These are phyloP conservation scores for Coemansia sp. DNA, from an alignment of 192 early-diverging fungal species.

Conservation along the genomic window DNA sequence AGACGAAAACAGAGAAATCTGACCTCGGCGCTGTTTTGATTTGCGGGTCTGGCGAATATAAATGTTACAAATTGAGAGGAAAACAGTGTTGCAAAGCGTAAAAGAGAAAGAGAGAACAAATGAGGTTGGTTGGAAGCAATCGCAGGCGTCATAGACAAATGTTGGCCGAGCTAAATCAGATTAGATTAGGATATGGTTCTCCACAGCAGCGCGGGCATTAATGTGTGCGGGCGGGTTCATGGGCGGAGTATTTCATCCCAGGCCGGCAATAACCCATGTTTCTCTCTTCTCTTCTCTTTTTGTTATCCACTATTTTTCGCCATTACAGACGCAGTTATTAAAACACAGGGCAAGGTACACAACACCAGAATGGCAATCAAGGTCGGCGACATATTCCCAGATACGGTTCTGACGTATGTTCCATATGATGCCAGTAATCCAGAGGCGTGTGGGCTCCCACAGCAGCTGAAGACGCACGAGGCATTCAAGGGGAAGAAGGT, in stretches of 20 bases:
- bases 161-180: no score
- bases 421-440: constrained; percentile 57
- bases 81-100: constrained; percentile 1
- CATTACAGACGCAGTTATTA: background rate
- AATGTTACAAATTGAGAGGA: background rate
- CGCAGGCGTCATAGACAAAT: no score
- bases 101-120: background rate
- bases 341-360: background rate
- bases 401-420: constrained; percentile 56
- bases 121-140: no score
- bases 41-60: background rate
- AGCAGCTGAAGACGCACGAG: constrained; percentile 48
- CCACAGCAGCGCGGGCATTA: no score
- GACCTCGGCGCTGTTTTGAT: background rate
- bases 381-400: constrained; percentile 60
- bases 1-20: background rate
- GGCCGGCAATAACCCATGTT: no score
- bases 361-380: constrained; percentile 37
- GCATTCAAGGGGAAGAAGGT: constrained; percentile 58
- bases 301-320: background rate
- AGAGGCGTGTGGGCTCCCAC: constrained; percentile 48
- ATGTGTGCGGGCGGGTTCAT: no score
- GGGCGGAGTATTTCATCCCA: no score
- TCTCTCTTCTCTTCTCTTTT: background rate
- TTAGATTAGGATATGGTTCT: no score